Base-by-base conservation (phyloP, 768 basidiomycete genomes). In the Termitomyces sp. region DNA sequence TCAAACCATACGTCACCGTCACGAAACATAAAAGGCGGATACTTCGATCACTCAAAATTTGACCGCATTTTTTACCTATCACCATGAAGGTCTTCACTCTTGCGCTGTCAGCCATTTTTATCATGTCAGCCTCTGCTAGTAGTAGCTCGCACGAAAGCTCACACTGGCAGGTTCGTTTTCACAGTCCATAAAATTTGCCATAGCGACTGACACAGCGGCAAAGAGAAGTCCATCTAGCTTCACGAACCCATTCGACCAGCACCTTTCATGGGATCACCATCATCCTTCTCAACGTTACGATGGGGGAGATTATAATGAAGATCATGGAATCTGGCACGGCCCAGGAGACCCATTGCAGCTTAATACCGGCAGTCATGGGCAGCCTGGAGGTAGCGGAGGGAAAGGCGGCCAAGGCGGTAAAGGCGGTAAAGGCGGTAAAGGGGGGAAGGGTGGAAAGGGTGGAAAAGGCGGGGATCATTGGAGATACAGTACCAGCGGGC, bases 161-260 rank as follows among this genome's bases (percentile, higher is more conserved):
- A 31, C 40, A 42, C 40, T 42, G 40, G 40, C 59, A 60, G 59
- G 59, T 60, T 14, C n/a, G 59, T 48, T 29, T 46, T 31, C 10
- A 53, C 8, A 12, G 5, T 6, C 15, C 15, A 25, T 3, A 5
- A 12, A 11, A 32, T 51, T 12, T 34, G 14, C 15, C 14, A 1
- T 37, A 25, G 25, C 25, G 32, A 34, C 50, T 60, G 12, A 60
- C 25, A 34, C 42, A 46, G 29, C 34, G 15, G 31, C 31, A 20
- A 31, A 60, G 59, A 55, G 45, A 20, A 55, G 59, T 40, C 52
- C 52, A 60, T 51, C 42, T 37, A 45, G 32, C 17, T 8, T 45
- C 40, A 43, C 40, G 54, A 50, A 50, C 17, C 36, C 54, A 9
- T 56, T 56, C 2, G 48, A 56, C 40, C 54, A 56, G 17, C 47